Base-by-base conservation (phyloP, 345 rosid genomes). In the Pelargonium nanum region DNA sequence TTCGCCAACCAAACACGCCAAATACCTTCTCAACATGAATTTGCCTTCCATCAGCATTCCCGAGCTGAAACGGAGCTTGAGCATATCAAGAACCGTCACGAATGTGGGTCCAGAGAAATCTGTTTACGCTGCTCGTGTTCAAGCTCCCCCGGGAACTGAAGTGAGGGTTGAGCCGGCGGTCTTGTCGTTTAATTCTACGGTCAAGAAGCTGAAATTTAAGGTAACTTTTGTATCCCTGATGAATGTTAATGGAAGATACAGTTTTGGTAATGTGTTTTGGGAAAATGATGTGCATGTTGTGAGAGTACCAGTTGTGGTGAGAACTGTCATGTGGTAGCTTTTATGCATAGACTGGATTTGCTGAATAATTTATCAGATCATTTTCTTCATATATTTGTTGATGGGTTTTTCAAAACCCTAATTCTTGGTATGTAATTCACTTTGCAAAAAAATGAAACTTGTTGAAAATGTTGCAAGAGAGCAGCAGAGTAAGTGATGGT, bases 21-120 rank as follows among this genome's bases (percentile, higher is more conserved):
- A 28, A 28, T 17, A 72, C 63, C 75, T 83, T 44, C 57, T 67
- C 28, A 80, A 85, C 67, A 75, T 85, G 1, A 85, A 87, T 71
- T 55, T 81, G 61, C 92, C 95, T 44, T 82, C 97, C 21, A 77
- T 87, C 56, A 74, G 87, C 61, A 73, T 87, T 59, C 86, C 85
- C 6, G 77, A 80, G 59, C 84, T 87, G 24, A 79, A 73, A 71
- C 65, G 70, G 16, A 67, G 59, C 53, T 9, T 83, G 54, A 78
- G 73, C 0, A 70, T 82, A 26, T 67, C 80, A 9, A 84, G 96
- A 70, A 78, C 79, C 4, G 85, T 82, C 20, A 89, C 91, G 1
- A 86, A 86, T 62, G 94, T 89, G 1, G 88, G 87, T 59, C 81
- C 78, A 0, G 50, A 57, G 7, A 56, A 67, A 24, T 79, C 88